Evolutionary conservation across 345 rosid species (phyloP), one percentile per base, ranked within the genome.

Genomic region (Hirschfeldia incana): DNA sequence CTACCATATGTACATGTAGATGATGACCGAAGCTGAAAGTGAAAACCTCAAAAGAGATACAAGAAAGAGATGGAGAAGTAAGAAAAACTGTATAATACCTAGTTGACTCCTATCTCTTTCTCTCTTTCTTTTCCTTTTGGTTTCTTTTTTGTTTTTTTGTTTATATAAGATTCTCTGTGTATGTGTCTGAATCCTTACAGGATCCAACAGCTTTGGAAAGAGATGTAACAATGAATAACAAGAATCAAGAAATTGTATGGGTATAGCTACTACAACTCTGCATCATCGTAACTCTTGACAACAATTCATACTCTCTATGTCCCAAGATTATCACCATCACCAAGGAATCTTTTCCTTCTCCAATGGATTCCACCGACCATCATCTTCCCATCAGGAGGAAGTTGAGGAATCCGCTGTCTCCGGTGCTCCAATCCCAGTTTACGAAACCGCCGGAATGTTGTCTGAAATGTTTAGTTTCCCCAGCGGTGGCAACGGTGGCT

Each of bases 391-490:
- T 68, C 78, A 68, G 26, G 82, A 74, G 12, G 70, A 68, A 67
- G 82, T 72, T 5, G 82, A 79, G 30, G 78, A 79, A 68, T 62
- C 82, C 0, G 77, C 63, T 2, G 71, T 73, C 83, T 58, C 83
- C 62, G 81, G 81, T 36, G 62, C 63, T 57, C 84, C 76, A 2
- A 82, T 89, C 74, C 92, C 91, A 11, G 92, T 84, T 61, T 91
- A 94, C 34, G 94, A 89, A 81, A 84, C 89, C 1, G 90, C 91
- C 70, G 98, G 98, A 10, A 92, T 95, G 91, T 85, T 92, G 72
- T 95, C 99, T 6, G 98, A 95, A 85, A 95, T 91, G 97, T 95
- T 95, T 85, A 88, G 85, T 87, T 95, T 86, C 72, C 85, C 94
- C 12, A 36, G 74, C 15, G 77, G 92, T 0, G 87, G 83, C 0